Evolutionary conservation across 176 grass and related monocot genomes (phyloP).

Genomic region (Carex parvula): DNA sequence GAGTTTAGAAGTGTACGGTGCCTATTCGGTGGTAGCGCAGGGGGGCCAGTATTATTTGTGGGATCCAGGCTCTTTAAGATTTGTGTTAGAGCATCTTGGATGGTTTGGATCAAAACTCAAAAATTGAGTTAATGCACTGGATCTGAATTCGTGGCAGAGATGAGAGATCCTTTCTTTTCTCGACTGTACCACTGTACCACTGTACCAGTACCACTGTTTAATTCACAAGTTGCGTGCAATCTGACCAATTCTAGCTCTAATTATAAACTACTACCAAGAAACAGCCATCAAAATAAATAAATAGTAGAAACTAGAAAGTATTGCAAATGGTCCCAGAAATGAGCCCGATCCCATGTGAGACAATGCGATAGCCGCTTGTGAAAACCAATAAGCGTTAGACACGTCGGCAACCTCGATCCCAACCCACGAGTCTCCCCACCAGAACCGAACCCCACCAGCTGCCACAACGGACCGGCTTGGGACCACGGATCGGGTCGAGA

Average conservation of each 20-base stretch:
- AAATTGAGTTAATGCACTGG: too few species aligned
- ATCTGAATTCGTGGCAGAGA: neutral
- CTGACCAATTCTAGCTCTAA: neutral
- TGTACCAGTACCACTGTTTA: neutral
- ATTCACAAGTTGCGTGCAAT: neutral
- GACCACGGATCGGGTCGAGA: conserved; percentile 6
- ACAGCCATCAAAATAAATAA: neutral
- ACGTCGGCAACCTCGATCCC: neutral
- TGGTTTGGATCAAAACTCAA: too few species aligned
- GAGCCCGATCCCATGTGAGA: conserved; percentile 22
- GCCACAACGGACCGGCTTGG: conserved; percentile 11
- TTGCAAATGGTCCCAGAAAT: conserved; percentile 3
- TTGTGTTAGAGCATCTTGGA: too few species aligned
- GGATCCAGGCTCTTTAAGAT: too few species aligned
- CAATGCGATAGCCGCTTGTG: neutral
- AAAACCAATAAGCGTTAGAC: neutral
- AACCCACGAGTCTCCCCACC: conserved; percentile 20
- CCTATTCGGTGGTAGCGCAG: too few species aligned
- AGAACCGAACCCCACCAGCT: neutral
- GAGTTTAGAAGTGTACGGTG: too few species aligned
- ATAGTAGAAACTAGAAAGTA: neutral
- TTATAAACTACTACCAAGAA: neutral
- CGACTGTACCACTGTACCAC: neutral
- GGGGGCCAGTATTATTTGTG: too few species aligned
- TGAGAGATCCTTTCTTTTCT: neutral